A percentile compares a stretch with the other conserved stretches of the same genome.
phyloP scores from a whole-genome alignment of 345 rosid genomes.

The Carallia brachiata region DNA sequence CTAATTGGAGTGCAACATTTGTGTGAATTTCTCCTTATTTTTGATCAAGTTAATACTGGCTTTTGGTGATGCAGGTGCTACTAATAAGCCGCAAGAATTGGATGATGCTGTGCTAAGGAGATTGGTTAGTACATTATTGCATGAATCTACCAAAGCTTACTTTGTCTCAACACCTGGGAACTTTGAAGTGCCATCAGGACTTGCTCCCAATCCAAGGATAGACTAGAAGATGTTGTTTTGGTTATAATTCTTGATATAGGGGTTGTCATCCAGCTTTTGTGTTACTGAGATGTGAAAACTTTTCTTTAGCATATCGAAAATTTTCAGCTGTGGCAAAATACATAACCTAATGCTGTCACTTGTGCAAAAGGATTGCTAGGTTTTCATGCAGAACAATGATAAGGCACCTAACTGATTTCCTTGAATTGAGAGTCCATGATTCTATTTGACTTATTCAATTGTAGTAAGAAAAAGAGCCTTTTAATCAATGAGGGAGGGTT shows the following conservation, averaged over 20 bases:
- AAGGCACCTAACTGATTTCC: too few relatives aligned
- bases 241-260: neutral
- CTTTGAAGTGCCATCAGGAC: neutral
- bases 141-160: neutral
- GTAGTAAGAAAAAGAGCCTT: too few relatives aligned
- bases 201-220: neutral
- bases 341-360: too few relatives aligned
- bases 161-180: neutral
- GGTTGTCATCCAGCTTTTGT: neutral
- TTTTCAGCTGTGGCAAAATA: too few relatives aligned
- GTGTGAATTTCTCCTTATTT: neutral
- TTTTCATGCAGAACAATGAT: too few relatives aligned
- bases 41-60: conserved; percentile 6
- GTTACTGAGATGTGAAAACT: too few relatives aligned
- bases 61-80: conserved; percentile 67
- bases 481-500: too few relatives aligned
- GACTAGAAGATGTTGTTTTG: neutral
- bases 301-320: too few relatives aligned
- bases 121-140: conserved; percentile 53
- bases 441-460: too few relatives aligned
- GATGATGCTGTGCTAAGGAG: conserved; percentile 96
- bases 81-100: conserved; percentile 95
- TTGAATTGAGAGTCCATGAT: too few relatives aligned
- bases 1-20: neutral
- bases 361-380: too few relatives aligned